Evolutionary conservation across 305 asterid species (phyloP).

Genomic region (Fraxinus baroniana): DNA sequence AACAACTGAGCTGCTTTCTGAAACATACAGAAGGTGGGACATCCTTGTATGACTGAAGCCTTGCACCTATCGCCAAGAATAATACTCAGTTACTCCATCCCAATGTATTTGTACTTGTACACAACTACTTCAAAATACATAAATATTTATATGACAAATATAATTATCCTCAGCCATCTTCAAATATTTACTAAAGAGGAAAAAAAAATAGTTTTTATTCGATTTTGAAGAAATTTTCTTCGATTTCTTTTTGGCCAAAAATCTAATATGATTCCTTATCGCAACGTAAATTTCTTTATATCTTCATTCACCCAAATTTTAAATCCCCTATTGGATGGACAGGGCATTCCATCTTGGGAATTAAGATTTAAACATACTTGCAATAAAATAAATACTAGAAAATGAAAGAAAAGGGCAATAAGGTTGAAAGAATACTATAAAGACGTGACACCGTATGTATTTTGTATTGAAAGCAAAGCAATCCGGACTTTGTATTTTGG

Average conservation of each 20-base stretch:
- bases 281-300: background rate
- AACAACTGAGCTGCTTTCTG: background rate
- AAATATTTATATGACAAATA: background rate
- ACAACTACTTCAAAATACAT: background rate
- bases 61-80: constrained; percentile 40
- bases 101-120: background rate
- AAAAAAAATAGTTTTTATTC: too few species aligned
- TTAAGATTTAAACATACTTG: background rate
- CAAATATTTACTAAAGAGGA: background rate
- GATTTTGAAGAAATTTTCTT: background rate
- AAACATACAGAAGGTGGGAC: constrained; percentile 14
- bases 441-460: constrained; percentile 16
- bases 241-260: background rate
- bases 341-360: background rate
- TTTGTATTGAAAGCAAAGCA: constrained; percentile 37
- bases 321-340: background rate
- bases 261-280: background rate
- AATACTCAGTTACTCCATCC: background rate
- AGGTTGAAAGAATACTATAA: background rate
- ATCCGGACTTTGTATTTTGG: background rate
- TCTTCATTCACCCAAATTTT: background rate
- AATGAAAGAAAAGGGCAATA: background rate
- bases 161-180: background rate
- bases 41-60: constrained; percentile 22
- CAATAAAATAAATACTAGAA: background rate